Conservation (phyloP, 495 filamentous ascomycete species). For the Aspergillus steynii region DNA sequence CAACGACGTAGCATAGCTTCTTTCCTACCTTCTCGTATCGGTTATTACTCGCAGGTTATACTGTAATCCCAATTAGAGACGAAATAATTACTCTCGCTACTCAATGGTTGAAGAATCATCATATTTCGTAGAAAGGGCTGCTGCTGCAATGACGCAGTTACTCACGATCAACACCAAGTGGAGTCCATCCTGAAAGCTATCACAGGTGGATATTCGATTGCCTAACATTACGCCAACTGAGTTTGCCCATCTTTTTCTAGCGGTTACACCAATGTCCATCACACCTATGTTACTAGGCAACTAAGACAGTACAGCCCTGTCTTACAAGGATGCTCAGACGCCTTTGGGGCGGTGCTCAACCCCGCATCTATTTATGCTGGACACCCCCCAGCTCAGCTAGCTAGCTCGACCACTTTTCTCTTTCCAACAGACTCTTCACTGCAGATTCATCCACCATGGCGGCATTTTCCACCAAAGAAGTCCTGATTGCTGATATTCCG, state of each 20-base stretch:
- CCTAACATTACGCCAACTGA: neutral
- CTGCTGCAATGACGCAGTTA: neutral
- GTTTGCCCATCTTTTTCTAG: neutral
- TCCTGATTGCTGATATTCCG: conserved; percentile 31
- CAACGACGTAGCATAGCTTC: no score
- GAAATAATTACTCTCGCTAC: no score
- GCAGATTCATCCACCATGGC: conserved; percentile 7
- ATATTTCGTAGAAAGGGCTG: no score
- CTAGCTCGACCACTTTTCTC: neutral
- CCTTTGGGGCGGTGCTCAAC: neutral
- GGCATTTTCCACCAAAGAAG: conserved; percentile 10
- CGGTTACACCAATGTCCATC: neutral
- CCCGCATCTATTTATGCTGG: neutral
- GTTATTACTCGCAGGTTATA: no score
- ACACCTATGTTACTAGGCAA: neutral
- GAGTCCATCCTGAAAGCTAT: neutral
- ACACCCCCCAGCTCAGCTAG: neutral
- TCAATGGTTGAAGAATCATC: no score
- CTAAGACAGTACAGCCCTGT: neutral
- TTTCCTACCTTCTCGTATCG: no score
- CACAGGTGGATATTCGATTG: neutral
- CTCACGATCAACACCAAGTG: neutral
- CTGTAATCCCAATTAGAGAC: no score
- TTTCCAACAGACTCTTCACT: neutral
- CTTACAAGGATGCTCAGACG: neutral